Evolutionary conservation across 768 basidiomycete species (phyloP).

Genomic region (Trametes cinnabarina): DNA sequence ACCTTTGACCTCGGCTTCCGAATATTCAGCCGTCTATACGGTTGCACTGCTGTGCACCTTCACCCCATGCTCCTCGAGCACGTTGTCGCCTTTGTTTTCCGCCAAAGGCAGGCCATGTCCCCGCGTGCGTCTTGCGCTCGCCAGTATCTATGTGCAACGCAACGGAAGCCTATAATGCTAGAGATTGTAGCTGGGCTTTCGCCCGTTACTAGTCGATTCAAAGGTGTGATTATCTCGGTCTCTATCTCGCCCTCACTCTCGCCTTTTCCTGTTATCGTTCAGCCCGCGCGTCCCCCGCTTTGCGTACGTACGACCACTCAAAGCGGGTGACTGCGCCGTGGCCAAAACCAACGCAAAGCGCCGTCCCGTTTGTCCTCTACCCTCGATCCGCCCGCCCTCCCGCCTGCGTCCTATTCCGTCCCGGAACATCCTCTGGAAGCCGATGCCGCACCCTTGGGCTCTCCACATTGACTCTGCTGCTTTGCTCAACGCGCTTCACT

Average conservation of each 20-base stretch:
- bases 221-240: background rate
- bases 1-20: background rate
- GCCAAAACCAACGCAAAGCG: background rate
- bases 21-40: background rate
- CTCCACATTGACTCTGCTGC: background rate
- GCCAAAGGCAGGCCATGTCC: background rate
- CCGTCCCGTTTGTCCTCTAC: background rate
- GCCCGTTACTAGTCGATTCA: background rate
- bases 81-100: constrained; percentile 3
- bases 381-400: background rate
- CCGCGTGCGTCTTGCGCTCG: background rate
- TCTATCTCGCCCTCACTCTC: background rate
- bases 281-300: background rate
- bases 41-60: background rate
- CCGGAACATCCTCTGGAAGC: background rate
- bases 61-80: background rate
- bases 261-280: background rate
- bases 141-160: background rate
- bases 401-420: background rate
- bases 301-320: background rate
- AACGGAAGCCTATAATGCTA: background rate
- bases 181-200: background rate
- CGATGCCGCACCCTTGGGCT: background rate
- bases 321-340: constrained; percentile 6
- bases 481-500: background rate